Base-by-base conservation (phyloP, 805 yeast species). In the Middelhovenomyces tepae region DNA sequence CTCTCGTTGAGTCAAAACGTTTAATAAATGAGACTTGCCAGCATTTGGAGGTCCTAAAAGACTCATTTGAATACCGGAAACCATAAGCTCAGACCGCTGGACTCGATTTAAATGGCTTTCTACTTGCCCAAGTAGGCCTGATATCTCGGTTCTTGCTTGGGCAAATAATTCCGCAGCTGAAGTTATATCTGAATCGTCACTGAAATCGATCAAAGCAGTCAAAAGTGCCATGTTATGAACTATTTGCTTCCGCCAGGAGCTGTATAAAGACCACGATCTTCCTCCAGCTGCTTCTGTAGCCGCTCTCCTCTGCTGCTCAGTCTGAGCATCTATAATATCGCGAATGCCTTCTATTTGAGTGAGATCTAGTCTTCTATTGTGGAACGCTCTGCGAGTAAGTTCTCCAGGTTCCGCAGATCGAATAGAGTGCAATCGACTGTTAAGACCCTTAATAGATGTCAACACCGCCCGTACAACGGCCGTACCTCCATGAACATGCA, bases 1-100 rank as follows among this genome's bases (percentile, higher is more conserved):
- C 15, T 86, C 93, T 15, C 80, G 72, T 38, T 76, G 68, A 0
- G 87, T 84, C 5, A 91, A 54, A n/a, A 59, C 50, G 48, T 91
- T 91, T 32, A 91, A 56, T 7, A 91, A 57, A 1, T 95, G 83
- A 3, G 95, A 86, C 52, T 91, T 91, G 0, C 98, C 98, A 1
- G 95, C 95, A 55, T 91, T 91, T 1, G 98, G 95, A 5, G 94
- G 91, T 0, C 98, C 98, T 9, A 87, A 43, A 7, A 91, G 59
- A 0, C 78, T 74, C 16, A 87, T 47, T 37, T 72, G 73, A 18
- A 89, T 74, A 1, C 98, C 98, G 16, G 69, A 64, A 25, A 78
- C 55, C 10, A 89, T 54, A 1, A 87, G 60, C 43, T 76, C 81
- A 1, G 45, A 36, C 11, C 44, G 21, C 21, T 40, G 24, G 4